Evolutionary conservation across 345 rosid species (phyloP), one percentile per base, ranked within the genome.

Genomic region (Limnanthes douglasii): DNA sequence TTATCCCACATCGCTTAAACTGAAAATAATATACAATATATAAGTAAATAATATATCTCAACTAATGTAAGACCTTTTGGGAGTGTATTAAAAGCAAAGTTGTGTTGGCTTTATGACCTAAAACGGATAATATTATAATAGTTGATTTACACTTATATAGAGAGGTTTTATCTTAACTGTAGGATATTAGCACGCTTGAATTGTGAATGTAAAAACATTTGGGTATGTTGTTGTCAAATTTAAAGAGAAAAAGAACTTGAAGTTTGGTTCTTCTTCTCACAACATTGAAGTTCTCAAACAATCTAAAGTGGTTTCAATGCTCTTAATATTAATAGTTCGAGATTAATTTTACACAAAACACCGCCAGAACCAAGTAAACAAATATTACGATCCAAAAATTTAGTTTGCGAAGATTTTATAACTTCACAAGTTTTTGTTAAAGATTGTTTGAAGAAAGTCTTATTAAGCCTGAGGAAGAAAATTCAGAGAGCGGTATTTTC

Each of bases 291-390:
- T 52, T 60, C 71, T 90, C 59, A 82, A 77, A 52, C 95, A 90
- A 58, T 88, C 82, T 46, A 94, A 80, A 62, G 98, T 95, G 95
- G 98, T 45, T 95, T 94, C 39, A 84, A 75, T 64, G 95, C 98
- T 61, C 79, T 90, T 31, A 90, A 90, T 50, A 68, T 80, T 34
- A 90, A 80, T 82, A 90, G 95, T 60, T 64, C 80, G 68, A 72
- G 98, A 66, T 64, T 84, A 45, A 78, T 80, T 25, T 84, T 54
- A 92, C 79, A 30, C 53, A 62, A 45, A 40, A 51, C 18, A 40
- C 66, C 37, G 51, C 69, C 56, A 86, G 69, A n/a, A 50, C 58
- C 46, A 66, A 55, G 51, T 48, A 74, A 72, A 56, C 46, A 56
- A 32, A 39, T 61, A 22, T 29, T 41, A 24, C 69, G 60, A 41